Evolutionary conservation across 1,284 basidiomycete genomes (phyloP).

Genomic region (Agroathelia rolfsii): DNA sequence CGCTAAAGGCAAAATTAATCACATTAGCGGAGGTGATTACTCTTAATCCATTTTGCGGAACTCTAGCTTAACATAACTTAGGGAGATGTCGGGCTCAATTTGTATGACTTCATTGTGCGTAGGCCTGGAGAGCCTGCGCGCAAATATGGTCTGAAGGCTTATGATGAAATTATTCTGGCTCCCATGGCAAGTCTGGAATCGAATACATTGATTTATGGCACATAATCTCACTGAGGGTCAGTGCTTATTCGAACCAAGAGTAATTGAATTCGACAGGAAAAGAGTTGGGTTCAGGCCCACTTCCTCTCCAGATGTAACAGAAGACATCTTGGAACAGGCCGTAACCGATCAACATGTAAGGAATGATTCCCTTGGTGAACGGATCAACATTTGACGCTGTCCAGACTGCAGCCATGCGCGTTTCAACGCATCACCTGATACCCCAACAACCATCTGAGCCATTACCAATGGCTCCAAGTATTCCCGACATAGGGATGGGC

Average conservation of each 20-base stretch:
- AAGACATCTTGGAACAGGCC: slow-evolving; percentile 61
- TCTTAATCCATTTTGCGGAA: slow-evolving; percentile 4
- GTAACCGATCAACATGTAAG: slow-evolving; percentile 57
- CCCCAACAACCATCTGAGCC: slow-evolving; percentile 21
- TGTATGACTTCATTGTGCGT: slow-evolving; percentile 85
- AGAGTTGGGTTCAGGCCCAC: slow-evolving; percentile 37
- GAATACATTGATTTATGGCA: slow-evolving; percentile 5
- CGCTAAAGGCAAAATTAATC: slow-evolving; percentile 75
- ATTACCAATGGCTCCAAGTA: slow-evolving; percentile 12
- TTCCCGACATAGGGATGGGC: slow-evolving; percentile 13
- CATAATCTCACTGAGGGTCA: slow-evolving; percentile 20
- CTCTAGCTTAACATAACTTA: slow-evolving; percentile 19
- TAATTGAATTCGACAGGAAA: slow-evolving; percentile 85
- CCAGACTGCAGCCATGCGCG: slow-evolving; percentile 77
- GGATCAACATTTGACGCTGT: slow-evolving; percentile 7
- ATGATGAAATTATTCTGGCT: slow-evolving; percentile 93
- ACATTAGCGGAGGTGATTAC: slow-evolving; percentile 73
- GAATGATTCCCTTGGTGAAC: slow-evolving; percentile 9
- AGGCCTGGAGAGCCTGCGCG: slow-evolving; percentile 67
- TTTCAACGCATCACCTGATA: slow-evolving; percentile 77
- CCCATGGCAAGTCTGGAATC: slow-evolving; percentile 60
- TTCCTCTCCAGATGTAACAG: slow-evolving; percentile 49
- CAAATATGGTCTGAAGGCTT: slow-evolving; percentile 86
- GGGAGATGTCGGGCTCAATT: slow-evolving; percentile 79
- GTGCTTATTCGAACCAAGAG: slow-evolving; percentile 88